phyloP scores from a whole-genome alignment of 129 eudicot genomes.

The Lactuca sativa region DNA sequence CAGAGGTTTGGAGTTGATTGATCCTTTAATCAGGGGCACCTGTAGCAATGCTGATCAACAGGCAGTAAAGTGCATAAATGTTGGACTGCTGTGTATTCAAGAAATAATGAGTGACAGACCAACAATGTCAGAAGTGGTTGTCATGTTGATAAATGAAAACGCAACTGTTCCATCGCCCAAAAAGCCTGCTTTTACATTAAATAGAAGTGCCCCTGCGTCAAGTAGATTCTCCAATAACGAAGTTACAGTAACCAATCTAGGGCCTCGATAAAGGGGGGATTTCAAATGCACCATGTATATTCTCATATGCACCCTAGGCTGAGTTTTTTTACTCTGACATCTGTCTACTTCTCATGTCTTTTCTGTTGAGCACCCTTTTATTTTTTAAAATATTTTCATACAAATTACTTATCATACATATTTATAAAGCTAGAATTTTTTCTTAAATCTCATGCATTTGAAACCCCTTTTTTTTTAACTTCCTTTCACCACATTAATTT shows the following conservation, averaged over 20 bases:
- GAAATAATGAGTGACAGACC: slow-evolving; percentile 32
- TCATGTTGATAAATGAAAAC: slow-evolving; percentile 39
- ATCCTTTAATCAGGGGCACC: slow-evolving; percentile 24
- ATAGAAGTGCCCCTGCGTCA: slow-evolving; percentile 11
- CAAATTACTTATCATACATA: too few species aligned
- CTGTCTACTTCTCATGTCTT: too few species aligned
- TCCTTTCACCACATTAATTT: too few species aligned
- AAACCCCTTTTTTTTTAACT: too few species aligned
- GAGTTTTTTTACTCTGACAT: too few species aligned
- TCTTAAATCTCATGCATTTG: too few species aligned
- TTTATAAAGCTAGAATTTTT: too few species aligned
- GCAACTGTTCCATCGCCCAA: slow-evolving; percentile 30
- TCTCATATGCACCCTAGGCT: too few species aligned
- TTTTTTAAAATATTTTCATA: too few species aligned
- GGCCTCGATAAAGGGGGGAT: slow-evolving; percentile 23
- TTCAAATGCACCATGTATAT: background rate
- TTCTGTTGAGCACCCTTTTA: too few species aligned
- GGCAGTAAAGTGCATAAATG: slow-evolving; percentile 30
- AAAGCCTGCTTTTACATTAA: slow-evolving; percentile 36
- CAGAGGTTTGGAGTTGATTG: slow-evolving; percentile 25
- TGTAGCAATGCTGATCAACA: slow-evolving; percentile 8
- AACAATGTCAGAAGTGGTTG: slow-evolving; percentile 34
- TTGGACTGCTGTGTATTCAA: slow-evolving; percentile 40
- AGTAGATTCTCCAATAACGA: slow-evolving; percentile 26
- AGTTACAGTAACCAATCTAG: slow-evolving; percentile 30